phyloP scores from a whole-genome alignment of 805 yeast genomes.

The Kluyveromyces aestuarii region DNA sequence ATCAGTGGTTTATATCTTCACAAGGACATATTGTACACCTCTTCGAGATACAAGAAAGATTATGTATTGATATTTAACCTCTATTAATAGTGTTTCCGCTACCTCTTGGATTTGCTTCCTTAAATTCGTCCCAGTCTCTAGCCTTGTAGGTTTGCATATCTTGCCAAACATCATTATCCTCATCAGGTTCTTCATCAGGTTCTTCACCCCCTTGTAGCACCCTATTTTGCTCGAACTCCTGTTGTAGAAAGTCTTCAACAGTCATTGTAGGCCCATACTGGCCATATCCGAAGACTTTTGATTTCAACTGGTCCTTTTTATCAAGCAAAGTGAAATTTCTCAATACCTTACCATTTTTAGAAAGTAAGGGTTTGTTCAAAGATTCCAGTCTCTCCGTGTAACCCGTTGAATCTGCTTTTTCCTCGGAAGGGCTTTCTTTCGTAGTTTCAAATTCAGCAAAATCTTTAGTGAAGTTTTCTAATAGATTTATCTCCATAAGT shows the following conservation, averaged over 20 bases:
- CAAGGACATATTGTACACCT: background rate
- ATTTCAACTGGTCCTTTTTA: conserved; percentile 44
- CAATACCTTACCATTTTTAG: conserved; percentile 67
- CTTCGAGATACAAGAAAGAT: background rate
- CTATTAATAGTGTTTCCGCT: conserved; percentile 78
- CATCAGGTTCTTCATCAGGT: conserved; percentile 31
- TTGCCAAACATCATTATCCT: conserved; percentile 51
- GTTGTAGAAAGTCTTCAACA: conserved; percentile 82
- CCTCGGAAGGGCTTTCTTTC: conserved; percentile 8
- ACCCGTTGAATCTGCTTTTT: conserved; percentile 31
- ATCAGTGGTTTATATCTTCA: conserved; percentile 18
- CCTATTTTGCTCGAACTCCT: conserved; percentile 79
- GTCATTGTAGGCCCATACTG: conserved; percentile 91
- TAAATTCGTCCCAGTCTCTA: conserved; percentile 90
- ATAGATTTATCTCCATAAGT: conserved; percentile 56
- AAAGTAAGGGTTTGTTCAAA: conserved; percentile 42
- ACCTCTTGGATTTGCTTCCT: conserved; percentile 77
- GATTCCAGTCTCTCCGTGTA: conserved; percentile 60
- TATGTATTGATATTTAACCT: conserved; percentile 30
- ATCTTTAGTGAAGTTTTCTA: conserved; percentile 34
- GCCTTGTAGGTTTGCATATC: conserved; percentile 64
- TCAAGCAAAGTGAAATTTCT: conserved; percentile 76
- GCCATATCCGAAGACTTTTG: conserved; percentile 81
- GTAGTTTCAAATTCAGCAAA: conserved; percentile 12
- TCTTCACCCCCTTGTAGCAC: conserved; percentile 45